Conservation (phyloP, 2,329 filamentous ascomycete species). For the Aspergillus glaucus region DNA sequence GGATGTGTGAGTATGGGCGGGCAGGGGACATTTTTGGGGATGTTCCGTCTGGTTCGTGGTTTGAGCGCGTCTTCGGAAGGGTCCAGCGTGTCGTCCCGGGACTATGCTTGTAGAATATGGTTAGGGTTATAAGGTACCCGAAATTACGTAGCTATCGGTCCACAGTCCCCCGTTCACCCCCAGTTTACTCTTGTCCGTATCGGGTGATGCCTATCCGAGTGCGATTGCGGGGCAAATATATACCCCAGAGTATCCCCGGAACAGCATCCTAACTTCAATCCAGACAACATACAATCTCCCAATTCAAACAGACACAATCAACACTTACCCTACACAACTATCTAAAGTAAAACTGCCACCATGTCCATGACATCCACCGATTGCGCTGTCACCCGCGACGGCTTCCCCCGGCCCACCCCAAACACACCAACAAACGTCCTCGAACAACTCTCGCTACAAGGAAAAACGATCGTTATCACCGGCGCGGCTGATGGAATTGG, state of each 20-base stretch:
- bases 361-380: conserved; percentile 38
- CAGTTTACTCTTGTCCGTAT: too few relatives aligned
- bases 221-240: too few relatives aligned
- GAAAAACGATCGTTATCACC: conserved; percentile 37
- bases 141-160: too few relatives aligned
- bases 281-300: too few relatives aligned
- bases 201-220: too few relatives aligned
- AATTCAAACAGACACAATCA: background rate
- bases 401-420: conserved; percentile 36
- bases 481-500: conserved; percentile 45
- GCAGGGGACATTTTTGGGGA: background rate
- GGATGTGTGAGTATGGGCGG: background rate
- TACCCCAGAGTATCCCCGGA: too few relatives aligned
- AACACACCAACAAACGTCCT: conserved; percentile 39
- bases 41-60: background rate
- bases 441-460: conserved; percentile 40
- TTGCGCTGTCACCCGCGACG: conserved; percentile 20
- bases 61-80: background rate
- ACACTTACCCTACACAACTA: too few relatives aligned
- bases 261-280: too few relatives aligned
- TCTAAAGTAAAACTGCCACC: conserved; percentile 5
- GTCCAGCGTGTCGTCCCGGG: too few relatives aligned
- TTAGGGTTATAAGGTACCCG: too few relatives aligned
- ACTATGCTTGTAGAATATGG: too few relatives aligned
- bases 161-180: too few relatives aligned